Base-by-base conservation (phyloP, 495 filamentous ascomycete species). In the Amphirosellinia nigrospora region DNA sequence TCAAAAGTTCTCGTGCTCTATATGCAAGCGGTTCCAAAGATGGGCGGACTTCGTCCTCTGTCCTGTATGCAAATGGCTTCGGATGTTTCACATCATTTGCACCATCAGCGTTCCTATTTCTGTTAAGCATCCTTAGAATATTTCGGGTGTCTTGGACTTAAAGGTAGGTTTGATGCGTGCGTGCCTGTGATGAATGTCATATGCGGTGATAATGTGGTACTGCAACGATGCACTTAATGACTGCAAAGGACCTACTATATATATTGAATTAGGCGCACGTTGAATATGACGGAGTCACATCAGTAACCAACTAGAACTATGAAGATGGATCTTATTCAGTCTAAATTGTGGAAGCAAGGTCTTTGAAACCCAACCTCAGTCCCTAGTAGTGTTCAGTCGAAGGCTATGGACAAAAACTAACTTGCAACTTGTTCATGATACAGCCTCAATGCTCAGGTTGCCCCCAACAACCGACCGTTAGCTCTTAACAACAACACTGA, bases 1-100 rank as follows among this genome's bases (percentile, higher is more conserved):
- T 38, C 43, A 53, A 3, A 16, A 66, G 63, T 8, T 53, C 34
- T 28, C 28, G 32, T 19, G 48, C 45, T 53, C 19, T 26, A 11
- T 66, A 66, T 53, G 63, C 43, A 38, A 19, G 4, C 16, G 43
- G 19, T 3, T 45, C 30, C 19, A 66, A 10, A 23, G 21, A 21
- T 26, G 63, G 63, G 43, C 60, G 58, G 8, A 26, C 23, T n/a
- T 46, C 19, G 41, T 41, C 39, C 13, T 7, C 7, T 8, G 4
- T 15, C 23, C 26, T 63, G 60, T 63, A 63, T 63, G 38, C 39
- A 30, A 46, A 63, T n/a, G 41, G 39, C 21, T 19, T 46, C 4
- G 13, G 26, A 21, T 63, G 60, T 30, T n/a, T 28, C 16, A 6
- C 8, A 4, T 32, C 26, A 9, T 45, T 11, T 43, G 36, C 30